phyloP scores from a whole-genome alignment of 192 early-diverging fungal species.

The Chytriomyces confervae region DNA sequence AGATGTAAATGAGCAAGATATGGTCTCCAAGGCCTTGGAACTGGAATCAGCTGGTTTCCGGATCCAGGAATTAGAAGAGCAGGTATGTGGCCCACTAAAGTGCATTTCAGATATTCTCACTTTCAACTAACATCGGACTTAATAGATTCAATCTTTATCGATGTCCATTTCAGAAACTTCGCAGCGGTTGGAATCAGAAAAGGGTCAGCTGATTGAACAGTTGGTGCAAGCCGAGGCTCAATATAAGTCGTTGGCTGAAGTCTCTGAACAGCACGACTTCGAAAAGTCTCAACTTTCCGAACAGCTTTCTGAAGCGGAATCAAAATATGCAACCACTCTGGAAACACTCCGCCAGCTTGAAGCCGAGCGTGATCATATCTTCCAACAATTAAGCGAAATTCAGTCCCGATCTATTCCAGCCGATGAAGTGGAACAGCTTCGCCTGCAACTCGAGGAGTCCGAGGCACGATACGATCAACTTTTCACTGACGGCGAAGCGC shows the following conservation, averaged over 20 bases:
- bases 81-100: not conserved
- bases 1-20: slow-evolving; percentile 3
- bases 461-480: slow-evolving; percentile 35
- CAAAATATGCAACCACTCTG: not conserved
- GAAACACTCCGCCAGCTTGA: slow-evolving; percentile 15
- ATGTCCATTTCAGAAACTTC: not conserved
- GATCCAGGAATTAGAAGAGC: slow-evolving; percentile 13
- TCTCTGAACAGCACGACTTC: not conserved
- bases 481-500: slow-evolving; percentile 37
- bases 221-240: not conserved
- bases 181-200: not conserved
- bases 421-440: slow-evolving; percentile 8
- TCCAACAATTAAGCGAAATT: slow-evolving; percentile 1
- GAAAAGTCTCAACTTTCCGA: not conserved
- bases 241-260: not conserved
- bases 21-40: slow-evolving; percentile 1
- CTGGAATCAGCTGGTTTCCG: not conserved
- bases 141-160: not conserved
- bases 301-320: not conserved
- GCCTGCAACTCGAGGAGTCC: slow-evolving; percentile 5
- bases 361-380: slow-evolving; percentile 3
- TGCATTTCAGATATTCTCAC: too few relatives aligned
- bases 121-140: too few relatives aligned
- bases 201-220: not conserved
- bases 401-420: not conserved